Evolutionary conservation across 345 rosid genomes (phyloP).

Genomic region (Corchorus olitorius): DNA sequence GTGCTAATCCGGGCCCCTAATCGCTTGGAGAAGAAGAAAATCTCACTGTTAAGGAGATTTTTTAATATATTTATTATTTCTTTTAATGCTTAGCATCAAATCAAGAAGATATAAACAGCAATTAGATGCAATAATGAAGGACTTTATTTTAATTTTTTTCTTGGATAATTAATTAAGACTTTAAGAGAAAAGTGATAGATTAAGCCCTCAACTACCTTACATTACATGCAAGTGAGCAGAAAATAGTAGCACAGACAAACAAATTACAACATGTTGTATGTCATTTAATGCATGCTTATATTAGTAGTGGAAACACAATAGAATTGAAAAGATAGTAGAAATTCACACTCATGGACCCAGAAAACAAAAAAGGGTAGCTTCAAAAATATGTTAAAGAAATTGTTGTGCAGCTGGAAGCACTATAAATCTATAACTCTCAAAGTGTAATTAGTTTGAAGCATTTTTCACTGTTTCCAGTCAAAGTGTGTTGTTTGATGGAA

Average conservation of each 20-base stretch:
- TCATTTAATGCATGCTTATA: slow-evolving; percentile 7
- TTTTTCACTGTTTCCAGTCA: not conserved
- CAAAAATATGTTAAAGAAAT: not conserved
- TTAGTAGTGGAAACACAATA: not conserved
- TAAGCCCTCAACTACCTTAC: not conserved
- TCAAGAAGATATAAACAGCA: not conserved
- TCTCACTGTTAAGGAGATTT: not conserved
- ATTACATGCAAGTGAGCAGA: not conserved
- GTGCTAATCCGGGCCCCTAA: not conserved
- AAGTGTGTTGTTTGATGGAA: not conserved
- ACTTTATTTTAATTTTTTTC: too few relatives aligned
- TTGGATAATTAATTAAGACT: not conserved
- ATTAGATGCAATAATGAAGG: not conserved
- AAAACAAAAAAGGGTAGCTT: not conserved
- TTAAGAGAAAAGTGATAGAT: not conserved
- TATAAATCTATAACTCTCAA: not conserved
- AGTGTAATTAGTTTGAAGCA: not conserved
- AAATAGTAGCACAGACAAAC: not conserved
- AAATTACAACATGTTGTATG: slow-evolving; percentile 5
- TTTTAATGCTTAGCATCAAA: not conserved
- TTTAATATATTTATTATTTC: not conserved
- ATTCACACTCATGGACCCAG: not conserved
- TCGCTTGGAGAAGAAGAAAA: not conserved
- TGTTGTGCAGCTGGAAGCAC: slow-evolving; percentile 13
- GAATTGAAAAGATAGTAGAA: not conserved